Evolutionary conservation across 148 eudicot genomes (phyloP), one percentile per base, ranked within the genome.

Genomic region (Amaranthus palmeri): DNA sequence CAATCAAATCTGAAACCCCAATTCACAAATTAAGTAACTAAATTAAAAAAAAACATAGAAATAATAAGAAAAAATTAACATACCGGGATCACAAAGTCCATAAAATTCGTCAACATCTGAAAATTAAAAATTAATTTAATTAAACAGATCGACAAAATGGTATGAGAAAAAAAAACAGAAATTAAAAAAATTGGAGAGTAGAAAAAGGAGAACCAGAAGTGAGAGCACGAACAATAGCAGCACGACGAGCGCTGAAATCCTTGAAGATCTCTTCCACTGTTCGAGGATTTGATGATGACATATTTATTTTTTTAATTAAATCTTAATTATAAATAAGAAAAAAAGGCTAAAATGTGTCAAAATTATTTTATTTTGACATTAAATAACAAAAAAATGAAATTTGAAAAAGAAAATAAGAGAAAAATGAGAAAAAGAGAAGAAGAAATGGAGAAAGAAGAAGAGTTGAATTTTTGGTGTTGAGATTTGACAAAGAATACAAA

Each of bases 181-280:
- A 17, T 17, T 4, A 41, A 69, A 47, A 47, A 49, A 8, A 54
- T 25, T 25, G 36, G 36, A 25, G 36, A 25, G 12, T 52, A 57
- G 17, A 7, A 65, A 15, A 52, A 47, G 36, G 17, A 36, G 49
- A 77, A 86, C 90, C 90, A 43, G 75, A 70, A 80, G 97, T 84
- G 64, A 95, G 88, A 78, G 98, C 97, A 45, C 96, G 96, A 73
- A 95, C 80, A 18, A 95, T 83, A 72, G 91, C 93, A 60, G 90
- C 62, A 41, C 96, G 85, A 58, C 97, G 96, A 76, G 78, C 83
- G 78, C 87, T 82, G 81, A 84, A 95, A 85, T 95, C 98, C 76
- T 86, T 91, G 87, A 85, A 95, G 96, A 95, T 91, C 81, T 95
- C 98, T 80, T 95, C 98, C 5, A 95, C 98, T 46, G 87, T 85